Evolutionary conservation across 192 early-diverging fungal genomes (phyloP).

Genomic region (Allomyces javanicus): DNA sequence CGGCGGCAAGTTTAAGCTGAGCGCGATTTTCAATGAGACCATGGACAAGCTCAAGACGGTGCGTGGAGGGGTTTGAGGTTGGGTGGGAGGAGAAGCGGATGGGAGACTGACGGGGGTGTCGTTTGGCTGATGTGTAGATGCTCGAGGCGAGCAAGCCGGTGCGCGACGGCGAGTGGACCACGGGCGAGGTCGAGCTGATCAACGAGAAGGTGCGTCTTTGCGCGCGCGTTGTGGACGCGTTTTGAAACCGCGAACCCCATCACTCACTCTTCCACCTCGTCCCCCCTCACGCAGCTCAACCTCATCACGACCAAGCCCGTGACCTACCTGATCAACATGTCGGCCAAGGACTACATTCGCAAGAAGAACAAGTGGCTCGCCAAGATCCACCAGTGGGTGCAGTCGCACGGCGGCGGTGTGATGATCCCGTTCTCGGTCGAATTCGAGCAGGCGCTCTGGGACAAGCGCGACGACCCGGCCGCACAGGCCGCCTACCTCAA

Average conservation of each 20-base stretch:
- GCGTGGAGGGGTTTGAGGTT: background rate
- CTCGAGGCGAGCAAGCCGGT: slow-evolving; percentile 65
- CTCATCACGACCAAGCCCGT: slow-evolving; percentile 93
- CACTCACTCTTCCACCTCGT: slow-evolving; percentile 18
- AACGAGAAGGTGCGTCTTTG: slow-evolving; percentile 2
- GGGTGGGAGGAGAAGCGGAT: too few relatives aligned
- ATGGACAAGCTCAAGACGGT: slow-evolving; percentile 21
- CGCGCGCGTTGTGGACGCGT: background rate
- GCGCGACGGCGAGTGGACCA: slow-evolving; percentile 72
- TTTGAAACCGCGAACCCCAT: background rate
- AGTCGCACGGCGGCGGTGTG: slow-evolving; percentile 69
- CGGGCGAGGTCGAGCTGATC: slow-evolving; percentile 48
- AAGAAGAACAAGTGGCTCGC: slow-evolving; percentile 81
- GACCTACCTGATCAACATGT: slow-evolving; percentile 82
- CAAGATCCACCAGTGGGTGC: slow-evolving; percentile 80
- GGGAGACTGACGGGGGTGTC: too few relatives aligned
- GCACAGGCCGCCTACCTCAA: slow-evolving; percentile 41
- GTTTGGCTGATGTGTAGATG: background rate
- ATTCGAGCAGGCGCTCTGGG: slow-evolving; percentile 47
- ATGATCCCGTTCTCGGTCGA: slow-evolving; percentile 80
- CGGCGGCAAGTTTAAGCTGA: slow-evolving; percentile 4
- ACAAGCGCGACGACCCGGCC: slow-evolving; percentile 21
- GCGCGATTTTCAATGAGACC: slow-evolving; percentile 13
- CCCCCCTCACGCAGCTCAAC: slow-evolving; percentile 60
- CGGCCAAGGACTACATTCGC: slow-evolving; percentile 67